Evolutionary conservation across 164 flowering plant genomes (phyloP).

Genomic region (Taxillus chinensis): DNA sequence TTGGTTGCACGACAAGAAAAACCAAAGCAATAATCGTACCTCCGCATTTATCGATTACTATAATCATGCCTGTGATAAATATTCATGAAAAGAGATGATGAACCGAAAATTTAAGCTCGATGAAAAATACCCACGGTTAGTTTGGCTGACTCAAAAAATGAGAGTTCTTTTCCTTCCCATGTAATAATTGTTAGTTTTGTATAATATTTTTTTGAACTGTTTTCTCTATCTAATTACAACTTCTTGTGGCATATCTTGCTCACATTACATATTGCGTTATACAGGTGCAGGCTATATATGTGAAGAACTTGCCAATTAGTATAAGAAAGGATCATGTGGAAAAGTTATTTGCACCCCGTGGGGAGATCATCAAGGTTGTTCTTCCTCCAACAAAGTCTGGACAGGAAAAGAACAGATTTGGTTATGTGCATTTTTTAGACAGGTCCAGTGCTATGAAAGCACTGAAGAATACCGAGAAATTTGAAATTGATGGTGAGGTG

Average conservation of each 20-base stretch:
- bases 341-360: background rate
- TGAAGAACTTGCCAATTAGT: background rate
- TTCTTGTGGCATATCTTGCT: too few species aligned
- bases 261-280: too few species aligned
- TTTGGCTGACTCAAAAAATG: constrained; percentile 86
- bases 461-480: background rate
- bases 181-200: constrained; percentile 34
- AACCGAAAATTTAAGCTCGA: constrained; percentile 72
- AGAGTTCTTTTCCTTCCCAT: constrained; percentile 58
- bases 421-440: background rate
- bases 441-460: background rate
- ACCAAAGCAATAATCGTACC: constrained; percentile 75
- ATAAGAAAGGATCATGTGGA: background rate
- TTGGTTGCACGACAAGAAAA: constrained; percentile 58
- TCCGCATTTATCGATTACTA: constrained; percentile 89
- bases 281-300: constrained; percentile 2
- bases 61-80: constrained; percentile 91
- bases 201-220: background rate
- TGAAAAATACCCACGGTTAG: constrained; percentile 75
- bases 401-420: background rate
- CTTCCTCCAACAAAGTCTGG: background rate
- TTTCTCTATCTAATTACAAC: too few species aligned
- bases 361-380: background rate
- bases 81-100: constrained; percentile 75
- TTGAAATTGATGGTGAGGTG: background rate